A percentile compares a stretch with the other conserved stretches of the same genome.
Conservation (phyloP, 768 basidiomycete genomes). For the Cystobasidium ongulense region DNA sequence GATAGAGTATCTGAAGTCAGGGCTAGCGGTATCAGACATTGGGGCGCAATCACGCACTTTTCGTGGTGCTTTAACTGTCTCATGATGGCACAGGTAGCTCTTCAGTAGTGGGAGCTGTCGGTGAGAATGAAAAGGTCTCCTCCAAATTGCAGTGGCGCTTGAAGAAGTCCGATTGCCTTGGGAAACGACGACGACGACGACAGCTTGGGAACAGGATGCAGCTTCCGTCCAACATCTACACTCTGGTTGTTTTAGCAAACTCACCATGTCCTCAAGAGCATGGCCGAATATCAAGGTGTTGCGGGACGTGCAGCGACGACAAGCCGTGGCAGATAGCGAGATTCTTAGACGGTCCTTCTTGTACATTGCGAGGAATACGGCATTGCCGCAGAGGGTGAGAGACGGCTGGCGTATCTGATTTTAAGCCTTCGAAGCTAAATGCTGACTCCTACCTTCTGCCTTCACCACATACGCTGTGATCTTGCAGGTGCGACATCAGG, state of each 20-base stretch:
- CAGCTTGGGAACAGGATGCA: too few relatives aligned
- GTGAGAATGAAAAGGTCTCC: too few relatives aligned
- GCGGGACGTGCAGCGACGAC: slow-evolving; percentile 23
- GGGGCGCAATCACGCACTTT: slow-evolving; percentile 51
- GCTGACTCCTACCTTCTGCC: neutral
- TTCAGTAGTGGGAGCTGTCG: neutral
- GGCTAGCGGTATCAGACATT: neutral
- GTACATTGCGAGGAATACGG: slow-evolving; percentile 33
- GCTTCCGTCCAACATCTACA: neutral
- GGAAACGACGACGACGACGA: too few relatives aligned
- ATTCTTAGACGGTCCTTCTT: slow-evolving; percentile 32
- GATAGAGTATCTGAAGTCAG: slow-evolving; percentile 30
- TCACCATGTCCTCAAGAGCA: slow-evolving; percentile 5
- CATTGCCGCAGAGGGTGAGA: slow-evolving; percentile 28
- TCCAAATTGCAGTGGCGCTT: too few relatives aligned
- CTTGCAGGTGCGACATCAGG: slow-evolving; percentile 29
- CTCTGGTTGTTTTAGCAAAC: too few relatives aligned
- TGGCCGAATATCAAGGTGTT: slow-evolving; percentile 22
- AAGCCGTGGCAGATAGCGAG: slow-evolving; percentile 27
- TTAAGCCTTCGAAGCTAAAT: neutral
- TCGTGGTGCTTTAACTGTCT: slow-evolving; percentile 94
- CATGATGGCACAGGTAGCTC: slow-evolving; percentile 49
- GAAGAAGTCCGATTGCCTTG: too few relatives aligned
- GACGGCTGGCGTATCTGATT: neutral
- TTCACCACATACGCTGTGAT: neutral